These are phyloP conservation scores for Oemleria cerasiformis DNA, from an alignment of 306 rosid species.

Conservation along the genomic window DNA sequence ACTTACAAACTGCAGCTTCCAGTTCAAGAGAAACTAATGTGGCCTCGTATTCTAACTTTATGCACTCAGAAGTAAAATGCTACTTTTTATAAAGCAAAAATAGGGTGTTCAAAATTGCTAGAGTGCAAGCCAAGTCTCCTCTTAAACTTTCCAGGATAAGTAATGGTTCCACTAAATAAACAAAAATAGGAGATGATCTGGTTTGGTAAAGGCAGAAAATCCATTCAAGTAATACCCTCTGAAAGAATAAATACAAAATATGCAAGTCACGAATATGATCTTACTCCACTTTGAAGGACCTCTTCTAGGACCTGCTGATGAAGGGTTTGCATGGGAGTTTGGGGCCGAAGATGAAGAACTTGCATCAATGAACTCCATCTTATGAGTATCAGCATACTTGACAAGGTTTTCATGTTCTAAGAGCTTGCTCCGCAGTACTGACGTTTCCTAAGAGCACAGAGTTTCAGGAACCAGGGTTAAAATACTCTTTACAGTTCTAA, in stretches of 20 bases:
- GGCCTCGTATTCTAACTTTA: not conserved
- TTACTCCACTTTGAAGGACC: constrained; percentile 63
- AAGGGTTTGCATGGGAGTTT: constrained; percentile 37
- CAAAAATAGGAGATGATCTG: not conserved
- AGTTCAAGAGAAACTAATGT: not conserved
- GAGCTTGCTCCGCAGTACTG: constrained; percentile 63
- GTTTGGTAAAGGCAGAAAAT: not conserved
- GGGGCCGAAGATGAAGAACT: constrained; percentile 48
- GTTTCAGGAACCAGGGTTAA: constrained; percentile 26
- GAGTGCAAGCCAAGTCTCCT: not conserved
- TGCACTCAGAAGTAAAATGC: not conserved
- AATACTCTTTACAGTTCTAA: not conserved
- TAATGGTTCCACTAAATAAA: not conserved
- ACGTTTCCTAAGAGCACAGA: constrained; percentile 65
- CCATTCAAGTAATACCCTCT: not conserved
- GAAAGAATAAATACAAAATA: not conserved
- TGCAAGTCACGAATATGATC: constrained; percentile 24
- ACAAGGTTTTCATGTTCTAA: constrained; percentile 67
- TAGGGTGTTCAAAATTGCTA: not conserved
- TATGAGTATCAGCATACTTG: constrained; percentile 59
- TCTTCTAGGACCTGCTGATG: constrained; percentile 58
- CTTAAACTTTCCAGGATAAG: not conserved
- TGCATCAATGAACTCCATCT: constrained; percentile 50
- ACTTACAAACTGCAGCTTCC: constrained; percentile 1
- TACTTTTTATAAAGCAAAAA: not conserved